Evolutionary conservation across 306 rosid genomes (phyloP).

Genomic region (Astragalus glycyphyllos): DNA sequence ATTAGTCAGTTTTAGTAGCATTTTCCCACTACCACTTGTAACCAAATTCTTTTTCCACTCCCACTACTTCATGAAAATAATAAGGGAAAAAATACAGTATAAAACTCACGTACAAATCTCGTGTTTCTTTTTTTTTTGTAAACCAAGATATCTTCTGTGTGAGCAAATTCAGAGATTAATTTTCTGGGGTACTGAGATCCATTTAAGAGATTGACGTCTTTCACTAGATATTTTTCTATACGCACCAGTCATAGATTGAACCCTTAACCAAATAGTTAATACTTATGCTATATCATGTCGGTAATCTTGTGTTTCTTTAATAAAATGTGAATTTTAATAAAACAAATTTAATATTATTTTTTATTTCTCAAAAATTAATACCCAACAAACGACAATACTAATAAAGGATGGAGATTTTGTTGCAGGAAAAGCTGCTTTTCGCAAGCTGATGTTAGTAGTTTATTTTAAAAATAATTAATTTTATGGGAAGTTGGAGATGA

Average conservation of each 20-base stretch:
- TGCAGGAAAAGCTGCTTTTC: conserved; percentile 29
- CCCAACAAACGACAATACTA: background rate
- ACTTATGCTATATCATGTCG: no score
- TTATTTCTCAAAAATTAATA: background rate
- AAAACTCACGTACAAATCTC: no score
- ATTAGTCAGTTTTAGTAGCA: conserved; percentile 9
- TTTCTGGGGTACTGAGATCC: no score
- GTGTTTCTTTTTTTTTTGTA: no score
- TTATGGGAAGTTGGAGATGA: conserved; percentile 50
- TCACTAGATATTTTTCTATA: no score
- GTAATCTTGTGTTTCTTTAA: no score
- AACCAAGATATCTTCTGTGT: no score
- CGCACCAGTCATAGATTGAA: no score
- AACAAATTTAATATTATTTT: background rate
- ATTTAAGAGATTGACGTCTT: no score
- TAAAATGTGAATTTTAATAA: no score
- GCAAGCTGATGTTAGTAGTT: background rate
- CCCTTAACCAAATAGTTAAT: no score
- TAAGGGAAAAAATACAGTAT: background rate
- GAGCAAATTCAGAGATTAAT: no score
- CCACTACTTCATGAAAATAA: background rate
- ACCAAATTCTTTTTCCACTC: background rate
- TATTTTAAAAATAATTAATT: background rate
- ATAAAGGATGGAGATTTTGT: conserved; percentile 26
- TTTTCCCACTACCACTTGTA: background rate